Evolutionary conservation across 2,329 filamentous ascomycete genomes (phyloP), one percentile per base, ranked within the genome.

Genomic region (Aureobasidium zeae): DNA sequence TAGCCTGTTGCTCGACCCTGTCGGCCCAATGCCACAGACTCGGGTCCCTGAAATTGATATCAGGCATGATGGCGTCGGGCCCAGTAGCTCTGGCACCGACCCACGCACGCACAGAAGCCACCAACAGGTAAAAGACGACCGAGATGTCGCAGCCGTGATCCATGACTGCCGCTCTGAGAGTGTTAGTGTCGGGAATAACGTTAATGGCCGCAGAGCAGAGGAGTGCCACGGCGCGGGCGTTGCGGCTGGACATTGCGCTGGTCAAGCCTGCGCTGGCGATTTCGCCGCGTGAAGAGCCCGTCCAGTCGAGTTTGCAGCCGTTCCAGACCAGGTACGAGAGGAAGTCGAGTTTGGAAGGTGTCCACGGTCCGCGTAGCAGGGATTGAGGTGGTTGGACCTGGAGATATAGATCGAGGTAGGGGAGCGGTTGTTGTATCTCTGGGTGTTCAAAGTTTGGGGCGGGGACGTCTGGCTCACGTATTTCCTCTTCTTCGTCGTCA

Each of bases 21-120:
- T 57, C 57, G 3, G 57, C 56, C 60, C 59, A 62, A 12, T 51
- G 37, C 60, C 59, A 63, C n/a, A 63, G 29, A 15, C 48, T 41
- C 19, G 56, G 51, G 46, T 62, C 58, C 11, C 61, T 53, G 21
- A 55, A 48, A 31, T 61, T 57, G n/a, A 61, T 29, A n/a, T 48
- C 44, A n/a, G n/a, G n/a, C n/a, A n/a, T n/a, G n/a, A n/a, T 17
- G 17, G 31, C 6, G 28, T 24, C 16, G 33, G 5, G 19, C 38
- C 42, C 45, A 7, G 47, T 26, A 7, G 44, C 20, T 2, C 45
- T 38, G 9, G 33, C 48, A 20, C 25, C 28, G 10, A 47, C 33
- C 15, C 47, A 35, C 2, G 44, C 38, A 4, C 46, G 43, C 16
- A 50, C 17, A 5, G 37, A 37, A 30, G 50, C 49, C 8, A 45